Evolutionary conservation across 78 protist species (phyloP).

Genomic region (Reticulomyxa filosa): DNA sequence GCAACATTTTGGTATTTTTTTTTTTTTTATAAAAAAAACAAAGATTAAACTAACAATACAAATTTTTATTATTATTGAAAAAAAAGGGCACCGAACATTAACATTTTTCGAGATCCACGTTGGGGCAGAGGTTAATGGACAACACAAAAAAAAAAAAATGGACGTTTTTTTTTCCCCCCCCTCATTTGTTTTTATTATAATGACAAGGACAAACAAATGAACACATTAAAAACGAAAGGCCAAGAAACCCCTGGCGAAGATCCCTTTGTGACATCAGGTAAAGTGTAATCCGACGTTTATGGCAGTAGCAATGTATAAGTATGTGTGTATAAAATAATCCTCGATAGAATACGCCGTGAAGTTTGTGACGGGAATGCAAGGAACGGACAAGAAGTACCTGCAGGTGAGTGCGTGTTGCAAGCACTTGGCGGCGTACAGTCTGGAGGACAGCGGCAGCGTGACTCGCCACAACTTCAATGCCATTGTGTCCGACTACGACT

Average conservation of each 20-base stretch:
- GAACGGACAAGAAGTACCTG: neutral
- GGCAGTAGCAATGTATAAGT: neutral
- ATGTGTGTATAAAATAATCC: neutral
- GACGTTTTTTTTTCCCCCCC: too few species aligned
- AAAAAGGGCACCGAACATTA: constrained; percentile 1
- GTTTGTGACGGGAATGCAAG: neutral
- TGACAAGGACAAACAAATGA: too few species aligned
- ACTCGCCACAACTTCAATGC: constrained; percentile 13
- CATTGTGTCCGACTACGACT: neutral
- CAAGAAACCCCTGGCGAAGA: constrained; percentile 5
- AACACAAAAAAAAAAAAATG: neutral
- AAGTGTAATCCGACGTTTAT: neutral
- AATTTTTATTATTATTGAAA: too few species aligned
- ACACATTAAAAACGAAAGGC: too few species aligned
- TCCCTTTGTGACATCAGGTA: neutral
- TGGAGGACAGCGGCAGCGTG: constrained; percentile 12
- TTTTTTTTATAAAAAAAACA: neutral
- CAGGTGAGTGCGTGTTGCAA: constrained; percentile 1
- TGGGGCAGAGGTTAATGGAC: too few species aligned
- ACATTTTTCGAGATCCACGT: constrained; percentile 1
- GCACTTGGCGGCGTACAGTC: constrained; percentile 9
- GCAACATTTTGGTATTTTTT: neutral
- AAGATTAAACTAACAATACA: too few species aligned
- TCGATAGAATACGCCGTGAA: neutral
- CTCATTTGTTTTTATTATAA: neutral